Base-by-base conservation (phyloP, 129 eudicot species). In the Flaveria ramosissima region DNA sequence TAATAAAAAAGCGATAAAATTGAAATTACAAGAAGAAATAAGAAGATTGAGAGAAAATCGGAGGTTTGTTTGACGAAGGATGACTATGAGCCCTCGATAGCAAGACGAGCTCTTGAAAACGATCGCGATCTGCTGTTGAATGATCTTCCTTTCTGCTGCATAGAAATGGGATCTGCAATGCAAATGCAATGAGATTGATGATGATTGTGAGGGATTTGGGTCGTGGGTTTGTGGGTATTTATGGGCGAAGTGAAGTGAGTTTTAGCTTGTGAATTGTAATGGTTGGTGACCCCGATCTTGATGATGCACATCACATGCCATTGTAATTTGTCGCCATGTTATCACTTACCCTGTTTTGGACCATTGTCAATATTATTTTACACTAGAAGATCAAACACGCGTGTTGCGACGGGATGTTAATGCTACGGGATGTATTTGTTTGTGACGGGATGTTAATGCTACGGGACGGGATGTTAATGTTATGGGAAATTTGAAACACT, bases 21-120 rank as follows among this genome's bases (percentile, higher is more conserved):
- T 7, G 51, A 32, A 15, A 6, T 32, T 2, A 48, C 16, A 32
- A 50, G 19, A 41, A 75, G 39, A 46, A 36, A 60, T 27, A 8
- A n/a, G 8, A 16, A 51, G 17, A 10, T 68, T 3, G 76, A 50
- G 78, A 51, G 66, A 51, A 77, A 74, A 26, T 56, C 60, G 76
- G 66, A 65, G 74, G 36, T 53, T 36, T 36, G 41, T 36, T 36
- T 6, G 41, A 36, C 6, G 41, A 36, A 8, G 23, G 39, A 32
- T 68, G 82, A 10, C 42, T 90, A 93, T 83, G 84, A 84, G 77
- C 98, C 98, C 84, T 93, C 98, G 71, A 90, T 64, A 32, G 98
- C 97, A 72, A 89, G 16, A 66, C 98, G 97, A 75, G 97, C 77
- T 85, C 98, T 61, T 17, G 98, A 85, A 78, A 93, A 93, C 3